Percentiles rank a stretch among this genome's conserved stretches.
Conservation (phyloP, 208 protist species). For the Crithidia thermophila region DNA sequence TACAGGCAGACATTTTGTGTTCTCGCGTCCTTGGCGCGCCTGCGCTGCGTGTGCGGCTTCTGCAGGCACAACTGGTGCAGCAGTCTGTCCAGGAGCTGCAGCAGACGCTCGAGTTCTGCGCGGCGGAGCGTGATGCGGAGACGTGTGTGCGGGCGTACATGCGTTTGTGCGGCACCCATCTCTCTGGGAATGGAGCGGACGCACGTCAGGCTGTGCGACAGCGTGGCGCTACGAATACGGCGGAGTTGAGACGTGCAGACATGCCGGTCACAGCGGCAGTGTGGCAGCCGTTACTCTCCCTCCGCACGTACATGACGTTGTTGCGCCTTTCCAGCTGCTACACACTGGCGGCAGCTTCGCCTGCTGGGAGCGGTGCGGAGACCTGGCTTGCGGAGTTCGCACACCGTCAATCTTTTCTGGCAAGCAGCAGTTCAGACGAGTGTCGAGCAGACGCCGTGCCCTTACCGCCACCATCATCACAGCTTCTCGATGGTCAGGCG, state of each 20-base stretch:
- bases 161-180: constrained; percentile 14
- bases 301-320: constrained; percentile 13
- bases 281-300: constrained; percentile 18
- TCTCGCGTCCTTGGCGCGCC: not conserved
- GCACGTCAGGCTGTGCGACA: not conserved
- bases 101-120: constrained; percentile 22
- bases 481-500: too few species aligned
- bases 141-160: constrained; percentile 30
- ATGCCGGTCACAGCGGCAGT: not conserved
- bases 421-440: too few species aligned
- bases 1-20: not conserved
- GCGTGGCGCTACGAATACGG: not conserved
- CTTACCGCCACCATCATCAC: too few species aligned
- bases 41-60: not conserved
- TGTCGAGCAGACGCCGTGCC: too few species aligned
- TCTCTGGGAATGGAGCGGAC: not conserved
- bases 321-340: constrained; percentile 17
- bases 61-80: not conserved
- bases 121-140: constrained; percentile 17
- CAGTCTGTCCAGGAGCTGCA: constrained; percentile 7
- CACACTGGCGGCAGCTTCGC: constrained; percentile 13
- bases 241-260: not conserved
- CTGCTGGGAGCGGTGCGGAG: too few species aligned
- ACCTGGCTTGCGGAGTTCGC: too few species aligned
- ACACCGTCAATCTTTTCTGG: too few species aligned